A percentile compares a stretch with the other conserved stretches of the same genome.
phyloP scores from a whole-genome alignment of 768 basidiomycete species.

The Rhizopogon vulgaris region DNA sequence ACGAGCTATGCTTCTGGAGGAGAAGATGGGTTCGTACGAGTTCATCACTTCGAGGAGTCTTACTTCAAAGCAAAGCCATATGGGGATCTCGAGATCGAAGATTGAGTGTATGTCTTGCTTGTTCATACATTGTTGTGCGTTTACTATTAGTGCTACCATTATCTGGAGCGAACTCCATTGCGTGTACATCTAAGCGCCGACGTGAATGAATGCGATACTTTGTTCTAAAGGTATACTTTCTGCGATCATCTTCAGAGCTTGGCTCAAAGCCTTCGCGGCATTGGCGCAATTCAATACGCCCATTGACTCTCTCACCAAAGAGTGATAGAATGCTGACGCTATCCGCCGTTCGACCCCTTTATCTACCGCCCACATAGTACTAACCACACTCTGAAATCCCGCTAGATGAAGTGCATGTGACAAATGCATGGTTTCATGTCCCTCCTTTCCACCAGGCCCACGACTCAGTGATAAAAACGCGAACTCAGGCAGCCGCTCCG shows the following conservation, averaged over 20 bases:
- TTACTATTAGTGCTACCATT: not conserved
- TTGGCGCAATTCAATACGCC: conserved; percentile 10
- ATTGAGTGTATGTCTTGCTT: conserved; percentile 27
- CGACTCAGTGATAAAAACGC: conserved; percentile 25
- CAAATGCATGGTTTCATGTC: conserved; percentile 29
- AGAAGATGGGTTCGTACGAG: conserved; percentile 92
- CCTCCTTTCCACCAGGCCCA: conserved; percentile 9
- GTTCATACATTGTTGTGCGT: not conserved
- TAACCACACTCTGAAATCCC: conserved; percentile 27
- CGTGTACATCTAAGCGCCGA: conserved; percentile 12
- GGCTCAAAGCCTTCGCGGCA: conserved; percentile 14
- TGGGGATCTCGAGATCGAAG: conserved; percentile 77
- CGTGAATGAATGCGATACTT: conserved; percentile 23
- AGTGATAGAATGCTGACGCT: conserved; percentile 16
- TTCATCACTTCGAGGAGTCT: conserved; percentile 91
- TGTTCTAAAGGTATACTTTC: conserved; percentile 15
- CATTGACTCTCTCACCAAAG: conserved; percentile 8
- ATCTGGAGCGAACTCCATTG: not conserved
- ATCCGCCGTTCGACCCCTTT: conserved; percentile 17
- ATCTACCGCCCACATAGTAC: conserved; percentile 28
- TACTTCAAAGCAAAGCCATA: conserved; percentile 92
- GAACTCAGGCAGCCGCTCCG: conserved; percentile 27
- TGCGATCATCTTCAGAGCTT: conserved; percentile 11
- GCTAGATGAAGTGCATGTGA: conserved; percentile 26
- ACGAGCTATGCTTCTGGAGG: conserved; percentile 89